Percentiles rank a stretch among this genome's conserved stretches.
Evolutionary conservation across 2,329 filamentous ascomycete species (phyloP).

Genomic region (Fusarium protoensiforme): DNA sequence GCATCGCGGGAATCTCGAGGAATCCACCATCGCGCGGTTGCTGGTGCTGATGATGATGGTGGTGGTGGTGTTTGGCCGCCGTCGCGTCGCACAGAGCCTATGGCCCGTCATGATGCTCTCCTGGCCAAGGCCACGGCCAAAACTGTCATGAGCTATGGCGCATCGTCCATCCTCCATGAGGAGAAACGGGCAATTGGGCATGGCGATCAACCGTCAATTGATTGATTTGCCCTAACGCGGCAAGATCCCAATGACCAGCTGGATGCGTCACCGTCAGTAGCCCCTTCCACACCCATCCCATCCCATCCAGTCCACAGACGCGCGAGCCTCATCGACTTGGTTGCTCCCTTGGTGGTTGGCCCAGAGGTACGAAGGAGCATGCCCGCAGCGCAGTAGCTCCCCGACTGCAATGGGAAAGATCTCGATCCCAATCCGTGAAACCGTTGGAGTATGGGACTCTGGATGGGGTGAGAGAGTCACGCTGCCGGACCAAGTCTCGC

Average conservation of each 20-base stretch:
- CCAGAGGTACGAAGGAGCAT: constrained; percentile 8
- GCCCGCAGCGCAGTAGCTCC: constrained; percentile 25
- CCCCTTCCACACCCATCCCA: constrained; percentile 8
- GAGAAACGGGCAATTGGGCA: constrained; percentile 22
- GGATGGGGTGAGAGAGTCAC: constrained; percentile 27
- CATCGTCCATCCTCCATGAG: constrained; percentile 27
- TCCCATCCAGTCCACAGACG: constrained; percentile 1
- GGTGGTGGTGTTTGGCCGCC: background rate
- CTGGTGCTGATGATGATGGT: background rate
- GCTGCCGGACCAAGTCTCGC: constrained; percentile 24
- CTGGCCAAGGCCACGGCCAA: constrained; percentile 23
- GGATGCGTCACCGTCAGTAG: constrained; percentile 22
- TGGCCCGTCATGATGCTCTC: constrained; percentile 22
- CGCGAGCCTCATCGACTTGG: constrained; percentile 4
- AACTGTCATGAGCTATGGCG: constrained; percentile 25
- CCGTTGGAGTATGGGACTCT: constrained; percentile 15
- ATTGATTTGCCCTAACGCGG: constrained; percentile 27
- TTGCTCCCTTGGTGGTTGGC: constrained; percentile 4
- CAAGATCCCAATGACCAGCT: constrained; percentile 22
- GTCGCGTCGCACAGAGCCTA: constrained; percentile 26
- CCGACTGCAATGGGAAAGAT: constrained; percentile 36
- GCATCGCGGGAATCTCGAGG: background rate
- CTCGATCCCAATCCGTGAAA: constrained; percentile 43
- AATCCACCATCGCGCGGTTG: background rate
- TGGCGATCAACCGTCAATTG: constrained; percentile 33